Evolutionary conservation across 1,139 yeast species (phyloP), one percentile per base, ranked within the genome.

Genomic region (Chernovozyma aurita): DNA sequence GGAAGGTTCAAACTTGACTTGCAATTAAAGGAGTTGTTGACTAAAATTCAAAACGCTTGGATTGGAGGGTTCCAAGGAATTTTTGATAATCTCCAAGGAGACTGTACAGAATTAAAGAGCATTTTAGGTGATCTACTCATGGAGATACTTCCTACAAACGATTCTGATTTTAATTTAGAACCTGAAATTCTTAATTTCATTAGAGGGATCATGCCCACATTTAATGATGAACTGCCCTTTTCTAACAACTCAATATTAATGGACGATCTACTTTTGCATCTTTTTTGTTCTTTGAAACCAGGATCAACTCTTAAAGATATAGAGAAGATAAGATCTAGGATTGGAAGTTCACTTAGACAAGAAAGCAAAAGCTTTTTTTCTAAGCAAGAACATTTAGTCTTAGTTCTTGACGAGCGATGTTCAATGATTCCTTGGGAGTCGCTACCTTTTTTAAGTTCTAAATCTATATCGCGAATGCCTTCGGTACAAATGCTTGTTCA

Each of bases 371-470:
- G 8, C 12, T 26, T 6, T 16, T 8, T 14, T 5, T 13, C 18
- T 7, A 18, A 14, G 21, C 38, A 52, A 11, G 64, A 64, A 3
- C 97, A 88, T 54, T 64, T 81, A 2, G 78, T 90, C 2, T 61
- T 92, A 35, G 64, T 92, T 8, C 76, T 87, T 3, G 81, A 88
- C 32, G 69, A 79, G 31, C 62, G 63, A 7, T 80, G 94, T 46
- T 75, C 76, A 11, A 59, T 63, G 21, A 68, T 92, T 32, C 97
- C 97, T 0, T 92, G 97, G 97, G 98, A 92, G 52, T 80, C 88
- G 0, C 55, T 90, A 25, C 71, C 78, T 0, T 66, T 73, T 32
- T 55, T 90, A 39, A 57, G 73, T 33, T 51, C 53, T 0, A 62
- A 60, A 30, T 78, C 95, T 0, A 73, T 85, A 0, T 76, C 95